phyloP scores from a whole-genome alignment of 768 basidiomycete genomes.

The Mycena sanguinolenta region DNA sequence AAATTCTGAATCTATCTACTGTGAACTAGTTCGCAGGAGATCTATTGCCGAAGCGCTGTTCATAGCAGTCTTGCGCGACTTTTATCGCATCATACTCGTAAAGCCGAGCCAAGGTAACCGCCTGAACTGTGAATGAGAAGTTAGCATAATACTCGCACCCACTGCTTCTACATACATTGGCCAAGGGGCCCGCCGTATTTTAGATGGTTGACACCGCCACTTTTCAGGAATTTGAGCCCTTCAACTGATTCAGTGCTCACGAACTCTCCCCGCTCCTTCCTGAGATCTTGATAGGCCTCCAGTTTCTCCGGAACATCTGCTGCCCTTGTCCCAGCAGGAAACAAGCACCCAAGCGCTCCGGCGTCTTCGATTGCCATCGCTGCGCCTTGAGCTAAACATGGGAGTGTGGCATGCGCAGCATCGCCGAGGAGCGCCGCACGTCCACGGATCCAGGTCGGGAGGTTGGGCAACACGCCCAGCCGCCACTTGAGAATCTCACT shows the following conservation, averaged over 20 bases:
- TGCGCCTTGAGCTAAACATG: slow-evolving; percentile 4
- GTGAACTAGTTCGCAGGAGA: no score
- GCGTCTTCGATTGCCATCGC: not conserved
- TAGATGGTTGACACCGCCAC: no score
- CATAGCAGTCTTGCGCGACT: slow-evolving; percentile 11
- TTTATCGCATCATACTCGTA: slow-evolving; percentile 19
- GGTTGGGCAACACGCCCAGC: slow-evolving; percentile 1
- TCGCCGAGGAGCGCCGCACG: slow-evolving; percentile 14
- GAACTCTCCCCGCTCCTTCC: slow-evolving; percentile 22
- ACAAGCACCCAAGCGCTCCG: no score
- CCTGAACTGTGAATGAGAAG: not conserved
- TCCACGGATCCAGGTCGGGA: slow-evolving; percentile 19
- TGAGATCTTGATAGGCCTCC: slow-evolving; percentile 14
- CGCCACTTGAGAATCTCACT: no score
- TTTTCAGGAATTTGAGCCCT: not conserved
- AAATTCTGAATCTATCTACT: no score
- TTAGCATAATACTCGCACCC: not conserved
- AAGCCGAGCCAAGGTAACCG: slow-evolving; percentile 12
- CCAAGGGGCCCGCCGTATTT: no score
- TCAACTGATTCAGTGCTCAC: slow-evolving; percentile 25
- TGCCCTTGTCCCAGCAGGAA: not conserved
- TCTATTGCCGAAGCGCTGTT: slow-evolving; percentile 19
- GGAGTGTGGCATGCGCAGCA: slow-evolving; percentile 11
- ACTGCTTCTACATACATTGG: not conserved
- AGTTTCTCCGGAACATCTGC: slow-evolving; percentile 21